A percentile compares a stretch with the other conserved stretches of the same genome.
These are phyloP conservation scores for Boehmeria nivea DNA, from an alignment of 306 rosid genomes.

Conservation along the genomic window DNA sequence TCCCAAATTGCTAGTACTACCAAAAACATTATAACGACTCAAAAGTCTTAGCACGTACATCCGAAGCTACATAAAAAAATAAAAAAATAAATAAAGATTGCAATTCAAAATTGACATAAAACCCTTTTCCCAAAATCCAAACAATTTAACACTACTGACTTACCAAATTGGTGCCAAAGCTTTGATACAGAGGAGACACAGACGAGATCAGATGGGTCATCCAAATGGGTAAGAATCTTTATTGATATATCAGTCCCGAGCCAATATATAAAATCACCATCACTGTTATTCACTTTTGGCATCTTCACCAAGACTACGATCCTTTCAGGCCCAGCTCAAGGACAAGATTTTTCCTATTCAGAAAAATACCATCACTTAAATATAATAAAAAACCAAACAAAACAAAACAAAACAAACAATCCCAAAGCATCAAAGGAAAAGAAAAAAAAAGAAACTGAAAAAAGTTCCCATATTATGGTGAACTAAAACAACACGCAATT, in stretches of 20 bases:
- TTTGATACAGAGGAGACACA: constrained; percentile 42
- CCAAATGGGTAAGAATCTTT: constrained; percentile 44
- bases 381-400: constrained; percentile 13
- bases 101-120: no score
- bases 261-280: constrained; percentile 35
- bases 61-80: no score
- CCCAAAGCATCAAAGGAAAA: not conserved
- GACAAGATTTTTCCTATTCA: constrained; percentile 2
- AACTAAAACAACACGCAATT: no score
- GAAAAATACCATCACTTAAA: no score
- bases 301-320: constrained; percentile 22
- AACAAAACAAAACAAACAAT: not conserved
- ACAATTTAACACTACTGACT: constrained; percentile 16
- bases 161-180: constrained; percentile 54
- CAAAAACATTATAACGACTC: no score
- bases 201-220: constrained; percentile 58
- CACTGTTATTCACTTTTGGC: constrained; percentile 25
- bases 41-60: no score
- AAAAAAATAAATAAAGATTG: no score
- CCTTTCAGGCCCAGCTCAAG: constrained; percentile 12
- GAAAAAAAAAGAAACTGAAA: no score
- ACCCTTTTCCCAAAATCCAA: not conserved
- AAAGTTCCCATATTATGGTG: no score
- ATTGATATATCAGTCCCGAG: constrained; percentile 46
- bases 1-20: no score